Base-by-base conservation (phyloP, 2,329 filamentous ascomycete species). In the Proliferodiscus dingleyae region DNA sequence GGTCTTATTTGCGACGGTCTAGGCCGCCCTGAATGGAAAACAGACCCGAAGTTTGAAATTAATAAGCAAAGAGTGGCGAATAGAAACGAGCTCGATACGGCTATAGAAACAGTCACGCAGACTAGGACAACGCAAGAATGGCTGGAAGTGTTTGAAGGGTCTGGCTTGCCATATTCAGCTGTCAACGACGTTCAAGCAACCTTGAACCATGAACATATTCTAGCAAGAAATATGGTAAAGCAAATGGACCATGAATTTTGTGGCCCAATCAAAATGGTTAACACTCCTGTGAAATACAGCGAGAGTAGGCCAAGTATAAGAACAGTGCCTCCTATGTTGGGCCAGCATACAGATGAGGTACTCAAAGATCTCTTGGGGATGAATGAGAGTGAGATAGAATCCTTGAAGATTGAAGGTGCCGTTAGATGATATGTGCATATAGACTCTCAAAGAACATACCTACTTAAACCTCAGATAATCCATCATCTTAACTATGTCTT, bases 271-370 rank as follows among this genome's bases (percentile, higher is more conserved):
- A 90, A 89, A 67, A 71, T 98, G 61, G 85, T 98, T 43, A 96
- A 95, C 61, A 94, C 89, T 1, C 93, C 93, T 0, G 83, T 98
- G 48, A 98, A 98, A 65, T 95, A 89, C 65, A 95, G 89, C 4
- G 81, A 90, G 55, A 86, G 85, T 21, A 81, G 77, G 55, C 89
- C 90, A 0, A 78, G 80, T 3, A 81, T 95, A 30, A 75, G 91
- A 26, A 84, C 74, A 3, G 78, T 87, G 21, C 93, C 93, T 15
- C 93, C 93, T 1, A 86, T 84, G 6, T 69, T 98, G 26, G 93
- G 90, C 0, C 81, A 95, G 67, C 89, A 95, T 66, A 95, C 89
- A 0, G 74, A 88, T 54, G 86, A 93, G 64, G 75, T 95, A 4
- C 66, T 95, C 47, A 63, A 66, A 16, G 74, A 77, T 19, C 62